Evolutionary conservation across 495 filamentous ascomycete genomes (phyloP).

Genomic region (Xylaria grammica): DNA sequence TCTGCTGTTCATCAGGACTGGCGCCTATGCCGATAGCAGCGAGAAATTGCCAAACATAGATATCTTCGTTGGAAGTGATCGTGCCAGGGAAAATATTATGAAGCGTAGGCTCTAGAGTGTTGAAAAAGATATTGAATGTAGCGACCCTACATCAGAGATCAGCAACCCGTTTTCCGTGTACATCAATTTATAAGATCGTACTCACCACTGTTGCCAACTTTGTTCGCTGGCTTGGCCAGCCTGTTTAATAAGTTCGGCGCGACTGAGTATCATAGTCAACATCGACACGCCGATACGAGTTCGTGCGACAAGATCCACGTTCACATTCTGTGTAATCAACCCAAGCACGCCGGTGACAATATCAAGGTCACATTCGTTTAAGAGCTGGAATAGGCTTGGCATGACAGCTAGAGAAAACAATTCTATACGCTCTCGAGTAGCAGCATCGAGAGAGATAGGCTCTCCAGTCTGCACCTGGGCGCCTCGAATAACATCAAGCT

Average conservation of each 20-base stretch:
- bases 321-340: constrained; percentile 79
- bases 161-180: constrained; percentile 16
- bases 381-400: constrained; percentile 82
- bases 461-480: constrained; percentile 73
- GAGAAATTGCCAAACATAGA: constrained; percentile 97
- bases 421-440: constrained; percentile 87
- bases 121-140: constrained; percentile 85
- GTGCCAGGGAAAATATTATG: constrained; percentile 84
- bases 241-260: constrained; percentile 91
- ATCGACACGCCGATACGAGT: constrained; percentile 86
- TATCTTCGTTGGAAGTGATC: constrained; percentile 81
- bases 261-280: constrained; percentile 91
- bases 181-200: constrained; percentile 1
- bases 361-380: constrained; percentile 87
- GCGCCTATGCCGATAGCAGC: constrained; percentile 92
- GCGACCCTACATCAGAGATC: constrained; percentile 46
- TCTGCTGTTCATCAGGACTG: constrained; percentile 89
- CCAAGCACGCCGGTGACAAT: constrained; percentile 89
- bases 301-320: constrained; percentile 76
- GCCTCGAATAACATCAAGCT: constrained; percentile 82
- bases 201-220: constrained; percentile 83
- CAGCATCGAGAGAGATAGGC: constrained; percentile 65
- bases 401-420: constrained; percentile 87
- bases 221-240: constrained; percentile 68
- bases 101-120: constrained; percentile 79